Base-by-base conservation (phyloP, 2,329 filamentous ascomycete genomes). In the Aureobasidium melanogenum region DNA sequence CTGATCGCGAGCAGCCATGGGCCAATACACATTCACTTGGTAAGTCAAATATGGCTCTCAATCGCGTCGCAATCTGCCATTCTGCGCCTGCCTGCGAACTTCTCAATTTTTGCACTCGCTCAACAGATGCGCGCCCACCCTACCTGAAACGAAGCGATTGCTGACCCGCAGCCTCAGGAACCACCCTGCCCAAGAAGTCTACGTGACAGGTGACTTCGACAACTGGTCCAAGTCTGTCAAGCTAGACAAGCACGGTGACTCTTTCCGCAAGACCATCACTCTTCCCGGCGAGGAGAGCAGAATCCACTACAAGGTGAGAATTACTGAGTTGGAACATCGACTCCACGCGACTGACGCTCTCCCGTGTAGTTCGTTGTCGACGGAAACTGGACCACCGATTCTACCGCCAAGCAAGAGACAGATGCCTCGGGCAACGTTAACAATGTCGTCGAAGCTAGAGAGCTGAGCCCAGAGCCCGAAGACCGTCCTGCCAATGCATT, bases 121-220 rank as follows among this genome's bases (percentile, higher is more conserved):
- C 38, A 56, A 34, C 39, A 28, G 8, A 30, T 41, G 36, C 26
- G 52, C 38, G n/a, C 28, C 24, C 26, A 32, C 39, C 52, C 17
- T 44, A 9, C 8, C 6, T 44, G 39, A 54, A 54, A 41, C 36
- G 32, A 41, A 43, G 39, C 24, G 9, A 30, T 15, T 15, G 30
- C 47, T 63, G 32, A 60, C 46, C 38, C 58, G 63, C 56, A 64
- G 64, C 68, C 64, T 67, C 76, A 97, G 93, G 93, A 85, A 88
- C 72, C 87, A 94, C 74, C 80, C 85, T 69, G 92, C 89, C 72
- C 82, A 86, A 67, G 88, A 95, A 73, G 93, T 97, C 74, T 93
- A 88, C 76, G 94, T 97, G 69, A 97, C 93, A 43, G 94, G 94
- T 73, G 93, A 89, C 65, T 97, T 97, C 73, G 93, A 97, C 77